Base-by-base conservation (phyloP, 345 rosid species). In the Cardamine chenopodiifolia region DNA sequence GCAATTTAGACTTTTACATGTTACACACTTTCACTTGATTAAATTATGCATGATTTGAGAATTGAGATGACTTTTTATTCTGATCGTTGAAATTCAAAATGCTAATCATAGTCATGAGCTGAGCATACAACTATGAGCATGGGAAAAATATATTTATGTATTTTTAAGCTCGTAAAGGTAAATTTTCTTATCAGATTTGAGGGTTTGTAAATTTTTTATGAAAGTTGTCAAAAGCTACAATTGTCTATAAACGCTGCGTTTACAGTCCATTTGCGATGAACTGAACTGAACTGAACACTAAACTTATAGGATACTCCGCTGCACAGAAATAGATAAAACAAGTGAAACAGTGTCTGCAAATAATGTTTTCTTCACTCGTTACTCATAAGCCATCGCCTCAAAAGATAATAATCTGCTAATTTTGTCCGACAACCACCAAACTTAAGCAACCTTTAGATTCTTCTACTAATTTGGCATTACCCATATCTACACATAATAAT, bases 401-500 rank as follows among this genome's bases (percentile, higher is more conserved):
- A 14, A 44, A 45, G 47, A 37, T 15, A 31, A 25, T 47, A 26
- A 74, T 49, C 40, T 52, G 25, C n/a, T 72, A 3, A 5, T 8
- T 17, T 48, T 49, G 35, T n/a, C 12, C 18, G 28, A 49, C 3
- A 22, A 56, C 14, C 23, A 45, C 74, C 56, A 31, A 45, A 47
- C 44, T 40, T 28, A 55, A 55, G 19, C 54, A 20, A 32, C 47
- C 70, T 31, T 53, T 54, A 39, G 4, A 32, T 50, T 15, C 35
- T 29, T 15, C 35, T 19, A 56, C 32, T 17, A 35, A 37, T 61
- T 55, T n/a, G 71, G 29, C 45, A 56, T 25, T 20, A 39, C 7
- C 25, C 62, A 29, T 75, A 39, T 52, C 69, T 60, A 52, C 69
- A 60, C 40, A 66, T 45, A 44, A 72, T 63, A 68, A 13, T 52